phyloP scores from a whole-genome alignment of 139 green algal species.

The Tetraselmis chui region DNA sequence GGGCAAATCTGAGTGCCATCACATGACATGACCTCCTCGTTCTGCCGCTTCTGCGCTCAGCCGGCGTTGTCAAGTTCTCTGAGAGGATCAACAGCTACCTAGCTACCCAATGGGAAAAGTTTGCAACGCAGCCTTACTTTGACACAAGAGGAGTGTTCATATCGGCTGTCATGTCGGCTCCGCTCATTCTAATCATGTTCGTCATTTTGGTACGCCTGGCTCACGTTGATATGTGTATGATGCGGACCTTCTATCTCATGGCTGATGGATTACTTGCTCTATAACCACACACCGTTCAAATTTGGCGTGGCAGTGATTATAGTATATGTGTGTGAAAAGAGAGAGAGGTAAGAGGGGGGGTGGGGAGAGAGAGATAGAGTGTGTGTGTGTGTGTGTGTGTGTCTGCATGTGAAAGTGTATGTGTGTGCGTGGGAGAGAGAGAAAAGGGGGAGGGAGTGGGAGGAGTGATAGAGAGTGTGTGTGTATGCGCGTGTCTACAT shows the following conservation, averaged over 20 bases:
- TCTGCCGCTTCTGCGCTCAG: conserved; percentile 20
- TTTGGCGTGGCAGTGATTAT: too few relatives aligned
- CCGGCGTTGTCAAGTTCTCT: conserved; percentile 31
- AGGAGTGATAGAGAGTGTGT: too few relatives aligned
- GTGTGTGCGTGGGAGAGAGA: too few relatives aligned
- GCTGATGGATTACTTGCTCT: conserved; percentile 7
- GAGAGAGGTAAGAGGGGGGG: too few relatives aligned
- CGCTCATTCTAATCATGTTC: conserved; percentile 45
- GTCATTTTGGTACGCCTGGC: conserved; percentile 33
- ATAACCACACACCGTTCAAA: not conserved
- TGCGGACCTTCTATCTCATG: not conserved
- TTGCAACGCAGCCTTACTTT: conserved; percentile 50
- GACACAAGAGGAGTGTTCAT: conserved; percentile 41
- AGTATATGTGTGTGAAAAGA: too few relatives aligned
- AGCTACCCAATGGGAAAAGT: conserved; percentile 29
- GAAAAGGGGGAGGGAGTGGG: too few relatives aligned
- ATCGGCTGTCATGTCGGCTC: conserved; percentile 37
- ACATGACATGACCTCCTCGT: not conserved
- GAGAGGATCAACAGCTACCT: conserved; percentile 36
- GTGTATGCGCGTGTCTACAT: too few relatives aligned
- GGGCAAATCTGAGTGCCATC: not conserved
- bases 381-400: too few relatives aligned
- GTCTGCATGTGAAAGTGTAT: too few relatives aligned
- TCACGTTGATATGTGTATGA: conserved; percentile 1
- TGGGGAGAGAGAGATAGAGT: too few relatives aligned